Base-by-base conservation (phyloP, 495 filamentous ascomycete species). In the Penicillium maclennaniae region DNA sequence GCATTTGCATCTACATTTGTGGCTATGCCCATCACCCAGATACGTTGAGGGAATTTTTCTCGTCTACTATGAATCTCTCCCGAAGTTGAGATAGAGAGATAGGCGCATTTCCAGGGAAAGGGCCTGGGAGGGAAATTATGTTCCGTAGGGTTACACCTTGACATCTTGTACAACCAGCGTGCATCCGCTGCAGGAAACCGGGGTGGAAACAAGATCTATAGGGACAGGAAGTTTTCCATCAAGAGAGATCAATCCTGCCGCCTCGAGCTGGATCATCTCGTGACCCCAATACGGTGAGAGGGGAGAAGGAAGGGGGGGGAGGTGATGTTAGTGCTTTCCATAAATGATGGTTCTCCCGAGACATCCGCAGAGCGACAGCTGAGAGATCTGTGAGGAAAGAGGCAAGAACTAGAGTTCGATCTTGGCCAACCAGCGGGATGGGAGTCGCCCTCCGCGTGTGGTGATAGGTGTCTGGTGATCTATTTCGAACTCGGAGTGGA, bases 401-500 rank as follows among this genome's bases (percentile, higher is more conserved):
- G 21, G 45, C 43, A 48, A 58, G 36, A 42, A 26, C 14, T 41
- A 20, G 28, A 46, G 44, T 44, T 53, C 36, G 58, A 56, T 50
- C 38, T 20, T 27, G 47, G 39, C 63, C 63, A 66, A 46, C 57
- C 41, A 63, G 27, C 23, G 15, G 23, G 6, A 23, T 19, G 31
- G 14, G 8, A 51, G 43, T 25, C n/a, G 62, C 55, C 42, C 46
- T 63, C 51, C 52, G 47, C 42, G 49, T 36, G 40, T 48, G 44
- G 15, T 63, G 56, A 66, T 66, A 60, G 59, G 54, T 57, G 60
- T 66, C 60, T 60, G 60, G 56, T 66, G 63, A 66, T 61, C 51
- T 43, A 14, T 17, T 47, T 47, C 31, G 10, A 34, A 23, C 21
- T 44, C 26, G 8, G 39, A 42, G 10, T 37, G 44, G 31, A 34